Percentiles rank a stretch among this genome's conserved stretches.
phyloP scores from a whole-genome alignment of 1,284 basidiomycete species.

The Cryptococcus wingfieldii region DNA sequence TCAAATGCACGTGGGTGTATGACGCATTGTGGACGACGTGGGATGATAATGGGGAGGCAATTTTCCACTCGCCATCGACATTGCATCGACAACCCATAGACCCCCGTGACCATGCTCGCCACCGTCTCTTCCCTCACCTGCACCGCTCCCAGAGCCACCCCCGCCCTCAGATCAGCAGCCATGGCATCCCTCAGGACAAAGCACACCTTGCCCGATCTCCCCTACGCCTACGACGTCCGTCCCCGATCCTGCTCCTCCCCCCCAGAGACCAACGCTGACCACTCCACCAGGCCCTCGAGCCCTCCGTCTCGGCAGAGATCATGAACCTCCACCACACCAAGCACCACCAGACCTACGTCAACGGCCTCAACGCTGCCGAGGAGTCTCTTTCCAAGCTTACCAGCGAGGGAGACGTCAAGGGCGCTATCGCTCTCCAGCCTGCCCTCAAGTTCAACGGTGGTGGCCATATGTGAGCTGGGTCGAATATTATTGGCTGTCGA shows the following conservation, averaged over 20 bases:
- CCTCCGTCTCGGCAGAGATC: conserved; percentile 63
- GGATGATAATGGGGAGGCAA: background rate
- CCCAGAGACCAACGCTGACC: background rate
- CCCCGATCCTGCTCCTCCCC: background rate
- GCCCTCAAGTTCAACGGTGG: conserved; percentile 91
- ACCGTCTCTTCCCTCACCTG: conserved; percentile 10
- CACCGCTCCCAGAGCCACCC: conserved; percentile 12
- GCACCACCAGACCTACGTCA: conserved; percentile 93
- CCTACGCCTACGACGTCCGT: conserved; percentile 82
- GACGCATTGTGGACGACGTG: background rate
- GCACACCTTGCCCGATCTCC: conserved; percentile 69
- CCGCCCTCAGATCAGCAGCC: conserved; percentile 6
- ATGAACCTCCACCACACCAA: conserved; percentile 93
- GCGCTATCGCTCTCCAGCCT: conserved; percentile 76
- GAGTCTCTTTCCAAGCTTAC: conserved; percentile 63
- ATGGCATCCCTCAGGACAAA: conserved; percentile 25
- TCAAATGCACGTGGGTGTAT: background rate
- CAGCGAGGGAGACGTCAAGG: conserved; percentile 61
- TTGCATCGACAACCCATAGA: too few relatives aligned
- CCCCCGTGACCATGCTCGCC: conserved; percentile 16
- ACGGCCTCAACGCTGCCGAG: conserved; percentile 86
- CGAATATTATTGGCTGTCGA: background rate
- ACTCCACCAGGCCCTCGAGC: conserved; percentile 51
- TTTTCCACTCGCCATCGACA: background rate
- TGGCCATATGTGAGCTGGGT: conserved; percentile 55